Evolutionary conservation across 2,329 filamentous ascomycete species (phyloP).

Genomic region (Colletotrichum chrysophilum): DNA sequence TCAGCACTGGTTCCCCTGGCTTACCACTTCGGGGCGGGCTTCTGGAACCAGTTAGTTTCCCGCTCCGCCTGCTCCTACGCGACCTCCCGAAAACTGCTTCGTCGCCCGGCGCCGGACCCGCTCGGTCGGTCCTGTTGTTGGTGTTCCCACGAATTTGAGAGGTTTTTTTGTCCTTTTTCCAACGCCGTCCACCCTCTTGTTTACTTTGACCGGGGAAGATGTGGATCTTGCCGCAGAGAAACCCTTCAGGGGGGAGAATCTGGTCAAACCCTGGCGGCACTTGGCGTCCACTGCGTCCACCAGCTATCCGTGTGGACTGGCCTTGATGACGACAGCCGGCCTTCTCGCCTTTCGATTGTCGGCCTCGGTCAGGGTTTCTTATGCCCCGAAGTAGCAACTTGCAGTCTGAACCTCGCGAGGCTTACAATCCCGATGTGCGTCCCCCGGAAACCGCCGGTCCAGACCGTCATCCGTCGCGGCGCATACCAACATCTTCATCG

Average conservation of each 20-base stretch:
- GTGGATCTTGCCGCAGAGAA: background rate
- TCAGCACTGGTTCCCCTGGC: background rate
- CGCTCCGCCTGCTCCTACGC: background rate
- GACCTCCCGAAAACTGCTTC: conserved; percentile 16
- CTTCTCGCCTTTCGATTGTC: background rate
- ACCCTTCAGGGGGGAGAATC: background rate
- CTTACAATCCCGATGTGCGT: background rate
- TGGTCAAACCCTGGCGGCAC: background rate
- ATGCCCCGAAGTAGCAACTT: background rate
- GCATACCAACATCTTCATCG: background rate
- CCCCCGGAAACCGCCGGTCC: background rate
- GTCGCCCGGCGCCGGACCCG: conserved; percentile 17
- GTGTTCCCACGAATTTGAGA: background rate
- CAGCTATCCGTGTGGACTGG: background rate
- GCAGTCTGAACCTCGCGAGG: background rate
- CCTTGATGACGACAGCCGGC: background rate
- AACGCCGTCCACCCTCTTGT: background rate
- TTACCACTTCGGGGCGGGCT: conserved; percentile 3
- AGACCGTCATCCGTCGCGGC: background rate
- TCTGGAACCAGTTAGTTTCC: conserved; percentile 15
- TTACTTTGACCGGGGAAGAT: background rate
- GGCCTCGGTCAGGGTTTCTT: background rate
- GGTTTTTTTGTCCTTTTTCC: background rate
- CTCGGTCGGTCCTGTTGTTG: background rate
- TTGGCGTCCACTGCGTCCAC: background rate